Evolutionary conservation across 2,329 filamentous ascomycete genomes (phyloP).

Genomic region (Gremmenia infestans): DNA sequence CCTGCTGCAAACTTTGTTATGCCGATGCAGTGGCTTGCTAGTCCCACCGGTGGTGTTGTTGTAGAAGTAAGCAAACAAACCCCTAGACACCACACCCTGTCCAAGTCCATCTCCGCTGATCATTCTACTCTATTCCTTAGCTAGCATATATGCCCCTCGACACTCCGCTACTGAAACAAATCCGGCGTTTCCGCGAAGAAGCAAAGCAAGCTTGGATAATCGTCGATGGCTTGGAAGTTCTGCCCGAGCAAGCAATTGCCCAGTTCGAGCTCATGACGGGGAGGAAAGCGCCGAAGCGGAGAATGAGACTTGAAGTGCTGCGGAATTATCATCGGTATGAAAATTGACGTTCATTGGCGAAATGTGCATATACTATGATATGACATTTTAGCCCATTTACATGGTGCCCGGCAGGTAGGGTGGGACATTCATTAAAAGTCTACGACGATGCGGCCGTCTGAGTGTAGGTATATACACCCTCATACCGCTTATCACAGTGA

Average conservation of each 20-base stretch:
- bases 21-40: conserved; percentile 64
- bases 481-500: too few relatives aligned
- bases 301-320: conserved; percentile 53
- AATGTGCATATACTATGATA: too few relatives aligned
- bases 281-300: conserved; percentile 60
- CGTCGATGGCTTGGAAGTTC: conserved; percentile 68
- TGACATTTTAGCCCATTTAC: too few relatives aligned
- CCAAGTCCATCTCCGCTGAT: not conserved
- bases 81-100: not conserved
- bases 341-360: not conserved
- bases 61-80: conserved; percentile 45
- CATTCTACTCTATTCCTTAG: conserved; percentile 10
- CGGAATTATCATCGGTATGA: conserved; percentile 27
- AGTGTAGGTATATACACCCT: too few relatives aligned
- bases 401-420: too few relatives aligned
- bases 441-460: too few relatives aligned
- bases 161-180: conserved; percentile 66
- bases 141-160: conserved; percentile 69
- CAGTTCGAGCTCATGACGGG: conserved; percentile 81
- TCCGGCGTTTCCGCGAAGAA: conserved; percentile 40
- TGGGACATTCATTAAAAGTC: too few relatives aligned
- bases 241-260: conserved; percentile 75
- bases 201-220: conserved; percentile 64
- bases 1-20: conserved; percentile 66
- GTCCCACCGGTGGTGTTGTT: conserved; percentile 69